Evolutionary conservation across 2,329 filamentous ascomycete species (phyloP).

Genomic region (Graphilbum fragrans): DNA sequence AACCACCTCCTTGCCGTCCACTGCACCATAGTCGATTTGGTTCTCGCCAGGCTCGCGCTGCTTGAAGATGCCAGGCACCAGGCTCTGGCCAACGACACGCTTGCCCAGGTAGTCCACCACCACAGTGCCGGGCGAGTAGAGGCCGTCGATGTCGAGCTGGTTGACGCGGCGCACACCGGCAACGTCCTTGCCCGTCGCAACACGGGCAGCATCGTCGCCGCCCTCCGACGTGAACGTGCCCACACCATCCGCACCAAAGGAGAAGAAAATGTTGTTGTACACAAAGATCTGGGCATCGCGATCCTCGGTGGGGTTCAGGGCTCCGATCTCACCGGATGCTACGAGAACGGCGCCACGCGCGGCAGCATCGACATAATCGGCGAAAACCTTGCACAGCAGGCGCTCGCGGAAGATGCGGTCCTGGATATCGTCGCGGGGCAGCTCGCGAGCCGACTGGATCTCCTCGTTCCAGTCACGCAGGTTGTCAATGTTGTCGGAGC

Average conservation of each 20-base stretch:
- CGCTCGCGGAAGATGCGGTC: slow-evolving; percentile 94
- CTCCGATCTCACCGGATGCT: slow-evolving; percentile 81
- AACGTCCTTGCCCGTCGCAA: slow-evolving; percentile 94
- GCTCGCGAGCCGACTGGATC: slow-evolving; percentile 90
- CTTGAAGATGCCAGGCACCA: slow-evolving; percentile 98
- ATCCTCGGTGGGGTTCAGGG: slow-evolving; percentile 86
- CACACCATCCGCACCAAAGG: slow-evolving; percentile 92
- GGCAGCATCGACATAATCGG: slow-evolving; percentile 94
- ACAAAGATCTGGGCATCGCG: slow-evolving; percentile 96
- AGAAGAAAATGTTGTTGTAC: slow-evolving; percentile 99
- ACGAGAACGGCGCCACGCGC: slow-evolving; percentile 85
- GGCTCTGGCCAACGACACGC: slow-evolving; percentile 93
- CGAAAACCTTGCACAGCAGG: slow-evolving; percentile 88
- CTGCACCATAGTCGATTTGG: slow-evolving; percentile 96
- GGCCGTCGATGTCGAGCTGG: slow-evolving; percentile 85
- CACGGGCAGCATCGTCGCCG: slow-evolving; percentile 88
- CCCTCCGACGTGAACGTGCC: slow-evolving; percentile 95
- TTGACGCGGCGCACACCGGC: slow-evolving; percentile 90
- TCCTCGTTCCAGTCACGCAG: slow-evolving; percentile 98
- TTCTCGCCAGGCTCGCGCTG: slow-evolving; percentile 95
- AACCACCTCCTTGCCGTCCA: slow-evolving; percentile 92
- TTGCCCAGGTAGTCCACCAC: slow-evolving; percentile 96
- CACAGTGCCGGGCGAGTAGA: slow-evolving; percentile 92
- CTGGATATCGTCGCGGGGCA: slow-evolving; percentile 87
- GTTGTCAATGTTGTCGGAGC: slow-evolving; percentile 87